Evolutionary conservation across 2,329 filamentous ascomycete species (phyloP).

Genomic region (Cercospora brassicicola): DNA sequence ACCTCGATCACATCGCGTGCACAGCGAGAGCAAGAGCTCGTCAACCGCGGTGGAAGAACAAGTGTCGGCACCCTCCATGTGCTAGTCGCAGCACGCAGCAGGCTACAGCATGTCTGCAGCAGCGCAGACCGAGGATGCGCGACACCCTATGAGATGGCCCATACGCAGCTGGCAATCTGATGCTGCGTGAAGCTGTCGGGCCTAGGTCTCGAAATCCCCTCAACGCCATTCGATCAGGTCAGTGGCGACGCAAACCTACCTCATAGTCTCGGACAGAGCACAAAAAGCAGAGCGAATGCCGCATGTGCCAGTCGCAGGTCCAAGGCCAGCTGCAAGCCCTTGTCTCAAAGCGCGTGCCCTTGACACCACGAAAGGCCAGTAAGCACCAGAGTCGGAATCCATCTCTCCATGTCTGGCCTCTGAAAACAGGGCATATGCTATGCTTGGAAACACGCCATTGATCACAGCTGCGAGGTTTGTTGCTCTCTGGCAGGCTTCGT

Average conservation of each 20-base stretch:
- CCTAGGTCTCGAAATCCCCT: neutral
- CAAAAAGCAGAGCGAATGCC: neutral
- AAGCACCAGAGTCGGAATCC: neutral
- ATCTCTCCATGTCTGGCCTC: neutral
- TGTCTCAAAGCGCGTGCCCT: neutral
- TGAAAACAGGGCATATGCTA: neutral
- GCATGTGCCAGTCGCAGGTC: neutral
- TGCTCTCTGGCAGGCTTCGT: neutral
- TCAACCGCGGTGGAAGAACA: neutral
- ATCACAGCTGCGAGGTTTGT: neutral
- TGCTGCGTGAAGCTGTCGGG: neutral
- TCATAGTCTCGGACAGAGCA: neutral
- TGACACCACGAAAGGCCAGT: neutral
- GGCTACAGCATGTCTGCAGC: neutral
- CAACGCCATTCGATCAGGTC: neutral
- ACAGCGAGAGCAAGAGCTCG: neutral
- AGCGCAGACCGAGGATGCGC: neutral
- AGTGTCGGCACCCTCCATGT: neutral
- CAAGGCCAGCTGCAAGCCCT: neutral
- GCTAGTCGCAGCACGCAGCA: conserved; percentile 2
- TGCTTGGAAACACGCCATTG: neutral
- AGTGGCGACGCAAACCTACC: neutral
- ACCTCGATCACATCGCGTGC: neutral
- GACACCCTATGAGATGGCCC: neutral
- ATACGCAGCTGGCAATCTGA: neutral